Evolutionary conservation across 768 basidiomycete species (phyloP), one percentile per base, ranked within the genome.

Genomic region (Cyclocybe aegerita): DNA sequence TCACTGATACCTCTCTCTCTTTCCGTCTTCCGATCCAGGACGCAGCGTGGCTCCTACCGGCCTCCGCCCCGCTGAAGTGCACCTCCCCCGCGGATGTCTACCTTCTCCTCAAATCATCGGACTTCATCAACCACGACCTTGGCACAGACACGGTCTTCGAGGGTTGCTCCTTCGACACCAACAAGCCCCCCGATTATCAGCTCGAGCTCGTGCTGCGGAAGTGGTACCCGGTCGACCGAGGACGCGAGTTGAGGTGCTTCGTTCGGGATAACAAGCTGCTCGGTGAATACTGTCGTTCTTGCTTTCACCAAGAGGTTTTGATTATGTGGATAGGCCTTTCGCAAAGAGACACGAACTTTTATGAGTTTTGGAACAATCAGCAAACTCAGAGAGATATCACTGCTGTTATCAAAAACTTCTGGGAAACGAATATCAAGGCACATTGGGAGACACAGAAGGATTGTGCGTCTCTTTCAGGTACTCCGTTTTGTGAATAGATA

Each of bases 231-330:
- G 73, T 98, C 47, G 90, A 94, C 58, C 79, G 80, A 31, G 83
- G 89, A 53, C 80, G 93, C 42, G 95, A 98, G 67, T 68, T 97
- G 44, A 76, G 96, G 14, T 96, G 95, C 72, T 98, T 98, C 62
- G 92, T 98, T 7, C 76, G 91, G 30, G 70, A 83, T 8, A 78
- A 85, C 47, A 66, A 57, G 1, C 70, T 98, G 5, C 58, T 97
- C 15, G 96, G 95, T 94, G 41, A 36, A 81, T 48, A 31, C 32
- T 46, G 32, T 47, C 12, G 3, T 33, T 46, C 37, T 7, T 11
- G 32, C 56, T 49, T 11, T 15, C 30, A 8, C 29, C 42, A 8
- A 32, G 12, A 33, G 7, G 15, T 32, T 40, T 17, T 30, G 17
- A 34, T 29, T 29, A 31, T 40, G 6, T n/a, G 17, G 50, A 23